phyloP scores from a whole-genome alignment of 2,329 filamentous ascomycete species.

The Aureobasidium sp. region DNA sequence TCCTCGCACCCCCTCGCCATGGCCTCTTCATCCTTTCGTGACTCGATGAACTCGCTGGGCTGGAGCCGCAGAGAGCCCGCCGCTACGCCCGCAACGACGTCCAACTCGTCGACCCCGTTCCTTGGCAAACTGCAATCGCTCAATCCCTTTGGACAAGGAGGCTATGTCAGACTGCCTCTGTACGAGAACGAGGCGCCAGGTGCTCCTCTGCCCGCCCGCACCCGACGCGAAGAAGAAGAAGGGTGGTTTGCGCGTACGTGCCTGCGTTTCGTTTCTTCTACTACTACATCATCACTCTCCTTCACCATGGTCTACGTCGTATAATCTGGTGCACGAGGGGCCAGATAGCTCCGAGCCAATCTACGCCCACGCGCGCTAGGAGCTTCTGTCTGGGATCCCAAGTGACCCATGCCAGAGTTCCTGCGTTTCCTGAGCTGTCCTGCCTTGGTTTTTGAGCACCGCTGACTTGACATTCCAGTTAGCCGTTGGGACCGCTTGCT shows the following conservation, averaged over 20 bases:
- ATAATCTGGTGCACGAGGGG: conserved; percentile 9
- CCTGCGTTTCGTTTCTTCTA: conserved; percentile 10
- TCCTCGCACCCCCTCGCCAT: conserved; percentile 37
- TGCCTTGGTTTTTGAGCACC: neutral
- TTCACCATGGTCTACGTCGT: conserved; percentile 15
- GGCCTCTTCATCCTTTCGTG: conserved; percentile 82
- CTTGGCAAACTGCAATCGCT: conserved; percentile 72
- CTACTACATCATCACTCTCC: conserved; percentile 5
- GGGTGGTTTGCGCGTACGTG: conserved; percentile 90
- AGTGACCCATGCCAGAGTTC: conserved; percentile 26
- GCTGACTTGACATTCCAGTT: conserved; percentile 48
- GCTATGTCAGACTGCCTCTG: conserved; percentile 85
- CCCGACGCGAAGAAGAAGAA: conserved; percentile 85
- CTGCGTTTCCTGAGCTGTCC: conserved; percentile 28
- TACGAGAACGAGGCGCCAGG: conserved; percentile 65
- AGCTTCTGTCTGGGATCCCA: neutral
- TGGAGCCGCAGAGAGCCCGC: conserved; percentile 83
- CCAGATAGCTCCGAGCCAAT: conserved; percentile 5
- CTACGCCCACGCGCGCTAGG: neutral
- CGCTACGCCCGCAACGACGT: conserved; percentile 59
- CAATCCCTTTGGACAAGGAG: conserved; percentile 79
- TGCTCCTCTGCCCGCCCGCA: conserved; percentile 77
- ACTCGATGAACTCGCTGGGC: conserved; percentile 88
- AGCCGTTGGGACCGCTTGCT: conserved; percentile 94
- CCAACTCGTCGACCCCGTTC: conserved; percentile 63